Percentiles rank a stretch among this genome's conserved stretches.
Conservation (phyloP, 805 yeast species). For the Kluyveromyces wickerhamii region DNA sequence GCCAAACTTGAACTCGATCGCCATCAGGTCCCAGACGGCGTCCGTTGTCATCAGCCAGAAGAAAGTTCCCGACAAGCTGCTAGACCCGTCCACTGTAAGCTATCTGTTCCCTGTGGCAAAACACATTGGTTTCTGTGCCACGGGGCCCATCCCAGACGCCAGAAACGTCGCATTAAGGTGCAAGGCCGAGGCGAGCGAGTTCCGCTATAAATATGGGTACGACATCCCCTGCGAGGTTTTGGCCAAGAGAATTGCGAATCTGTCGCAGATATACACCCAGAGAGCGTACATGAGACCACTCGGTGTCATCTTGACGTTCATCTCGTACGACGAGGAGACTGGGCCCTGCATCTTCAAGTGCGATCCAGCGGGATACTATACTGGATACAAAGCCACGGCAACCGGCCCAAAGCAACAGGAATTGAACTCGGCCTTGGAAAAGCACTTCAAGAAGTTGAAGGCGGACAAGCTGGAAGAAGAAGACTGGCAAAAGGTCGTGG, state of each 20-base stretch:
- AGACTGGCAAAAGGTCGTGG: conserved; percentile 83
- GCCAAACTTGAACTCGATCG: conserved; percentile 83
- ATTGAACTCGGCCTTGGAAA: conserved; percentile 81
- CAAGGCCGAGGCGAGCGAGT: conserved; percentile 92
- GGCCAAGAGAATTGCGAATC: conserved; percentile 91
- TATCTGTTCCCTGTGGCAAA: conserved; percentile 79
- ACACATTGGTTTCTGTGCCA: conserved; percentile 80
- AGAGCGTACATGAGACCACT: conserved; percentile 98
- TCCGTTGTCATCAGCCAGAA: conserved; percentile 89
- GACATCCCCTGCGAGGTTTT: conserved; percentile 93
- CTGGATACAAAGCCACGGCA: conserved; percentile 84
- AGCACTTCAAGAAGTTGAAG: conserved; percentile 72
- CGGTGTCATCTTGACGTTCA: conserved; percentile 86
- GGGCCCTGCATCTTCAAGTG: conserved; percentile 90
- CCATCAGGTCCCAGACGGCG: conserved; percentile 76
- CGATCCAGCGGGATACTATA: conserved; percentile 95
- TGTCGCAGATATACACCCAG: conserved; percentile 93
- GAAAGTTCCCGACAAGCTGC: conserved; percentile 90
- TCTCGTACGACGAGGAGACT: conserved; percentile 77
- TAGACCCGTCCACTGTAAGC: conserved; percentile 81
- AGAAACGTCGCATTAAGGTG: conserved; percentile 86
- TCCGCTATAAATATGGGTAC: conserved; percentile 87
- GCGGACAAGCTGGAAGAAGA: conserved; percentile 37
- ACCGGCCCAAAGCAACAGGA: conserved; percentile 98
- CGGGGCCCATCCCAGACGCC: conserved; percentile 96